These are phyloP conservation scores for Oryza brachyantha DNA, from an alignment of 176 grass and related monocot genomes.

Conservation along the genomic window DNA sequence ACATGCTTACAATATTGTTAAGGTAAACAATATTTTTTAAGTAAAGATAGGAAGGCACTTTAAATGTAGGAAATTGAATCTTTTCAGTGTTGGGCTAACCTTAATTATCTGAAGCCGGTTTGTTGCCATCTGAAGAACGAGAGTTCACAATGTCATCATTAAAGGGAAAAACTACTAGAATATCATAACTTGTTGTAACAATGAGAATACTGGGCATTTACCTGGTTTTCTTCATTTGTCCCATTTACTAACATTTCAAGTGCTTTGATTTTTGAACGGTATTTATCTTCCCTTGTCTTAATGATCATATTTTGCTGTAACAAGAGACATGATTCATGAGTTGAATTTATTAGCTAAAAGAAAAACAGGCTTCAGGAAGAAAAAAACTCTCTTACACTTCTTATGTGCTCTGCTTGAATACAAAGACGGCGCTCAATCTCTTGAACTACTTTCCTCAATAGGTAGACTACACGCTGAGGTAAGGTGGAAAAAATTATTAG, in stretches of 20 bases:
- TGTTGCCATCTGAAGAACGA: constrained; percentile 53
- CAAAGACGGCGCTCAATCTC: constrained; percentile 87
- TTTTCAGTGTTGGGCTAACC: constrained; percentile 38
- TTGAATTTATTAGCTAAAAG: constrained; percentile 17
- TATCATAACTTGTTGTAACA: neutral
- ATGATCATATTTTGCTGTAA: constrained; percentile 82
- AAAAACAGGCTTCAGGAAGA: neutral
- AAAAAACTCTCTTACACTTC: constrained; percentile 66
- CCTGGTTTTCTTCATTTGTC: constrained; percentile 95
- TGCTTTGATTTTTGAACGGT: constrained; percentile 69
- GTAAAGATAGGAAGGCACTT: neutral
- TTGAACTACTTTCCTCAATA: constrained; percentile 91
- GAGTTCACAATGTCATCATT: constrained; percentile 39
- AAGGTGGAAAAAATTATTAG: constrained; percentile 31
- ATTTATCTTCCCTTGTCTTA: constrained; percentile 79
- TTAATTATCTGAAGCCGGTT: constrained; percentile 54
- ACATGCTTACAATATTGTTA: neutral
- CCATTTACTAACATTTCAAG: constrained; percentile 82
- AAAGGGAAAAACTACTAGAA: neutral
- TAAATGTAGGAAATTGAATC: constrained; percentile 7
- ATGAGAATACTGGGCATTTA: constrained; percentile 20
- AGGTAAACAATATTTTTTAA: constrained; percentile 13
- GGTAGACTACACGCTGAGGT: constrained; percentile 76
- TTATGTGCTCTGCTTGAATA: constrained; percentile 96
- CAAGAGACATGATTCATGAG: constrained; percentile 33